Evolutionary conservation across 176 grass and related monocot species (phyloP).

Genomic region (Rhipidocladum racemiflorum): DNA sequence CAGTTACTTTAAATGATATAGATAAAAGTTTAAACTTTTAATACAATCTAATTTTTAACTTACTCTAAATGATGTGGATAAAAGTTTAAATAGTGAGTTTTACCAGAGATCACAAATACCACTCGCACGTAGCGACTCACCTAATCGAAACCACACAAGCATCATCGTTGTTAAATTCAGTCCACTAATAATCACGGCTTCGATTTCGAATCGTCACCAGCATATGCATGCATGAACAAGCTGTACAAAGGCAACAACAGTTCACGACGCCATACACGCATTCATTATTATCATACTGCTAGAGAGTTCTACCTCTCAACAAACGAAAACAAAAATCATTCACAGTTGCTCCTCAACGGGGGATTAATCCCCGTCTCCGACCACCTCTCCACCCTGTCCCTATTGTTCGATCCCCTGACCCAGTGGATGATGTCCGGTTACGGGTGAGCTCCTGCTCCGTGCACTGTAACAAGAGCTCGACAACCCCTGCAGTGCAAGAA

Average conservation of each 20-base stretch:
- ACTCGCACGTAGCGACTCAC: too few relatives aligned
- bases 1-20: too few relatives aligned
- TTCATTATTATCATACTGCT: background rate
- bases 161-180: background rate
- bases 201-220: background rate
- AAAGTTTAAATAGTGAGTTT: too few relatives aligned
- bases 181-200: background rate
- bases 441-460: too few relatives aligned
- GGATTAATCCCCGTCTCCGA: too few relatives aligned
- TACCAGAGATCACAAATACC: too few relatives aligned
- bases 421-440: background rate
- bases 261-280: background rate
- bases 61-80: too few relatives aligned
- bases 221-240: background rate
- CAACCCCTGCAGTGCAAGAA: background rate
- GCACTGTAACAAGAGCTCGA: background rate
- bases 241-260: slow-evolving; percentile 2
- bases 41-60: too few relatives aligned
- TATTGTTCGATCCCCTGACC: too few relatives aligned
- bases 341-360: background rate
- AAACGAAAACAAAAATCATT: background rate
- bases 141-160: background rate
- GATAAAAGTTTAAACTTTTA: too few relatives aligned
- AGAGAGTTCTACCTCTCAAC: too few relatives aligned
- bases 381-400: too few relatives aligned